Conservation (phyloP, 495 filamentous ascomycete genomes). For the Friedmanniomyces endolithicus region DNA sequence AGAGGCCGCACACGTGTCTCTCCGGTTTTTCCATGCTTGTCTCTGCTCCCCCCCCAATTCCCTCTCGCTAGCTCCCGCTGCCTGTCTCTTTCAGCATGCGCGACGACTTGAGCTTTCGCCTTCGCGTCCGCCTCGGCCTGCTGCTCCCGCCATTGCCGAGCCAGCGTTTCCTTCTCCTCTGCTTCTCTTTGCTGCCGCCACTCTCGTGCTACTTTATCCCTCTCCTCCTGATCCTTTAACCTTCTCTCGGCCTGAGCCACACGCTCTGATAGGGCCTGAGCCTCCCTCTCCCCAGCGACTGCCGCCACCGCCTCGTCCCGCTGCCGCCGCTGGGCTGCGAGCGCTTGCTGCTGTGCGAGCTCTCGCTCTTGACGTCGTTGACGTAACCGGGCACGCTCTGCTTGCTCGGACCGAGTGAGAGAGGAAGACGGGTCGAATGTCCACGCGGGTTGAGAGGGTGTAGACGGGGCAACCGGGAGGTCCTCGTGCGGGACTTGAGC, state of each 20-base stretch:
- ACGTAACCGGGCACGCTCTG: not conserved
- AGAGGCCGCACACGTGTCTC: too few relatives aligned
- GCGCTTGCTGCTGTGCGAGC: not conserved
- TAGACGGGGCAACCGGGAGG: not conserved
- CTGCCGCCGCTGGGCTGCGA: not conserved
- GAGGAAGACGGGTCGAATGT: not conserved
- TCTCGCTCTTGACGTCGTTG: slow-evolving; percentile 3
- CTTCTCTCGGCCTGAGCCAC: not conserved
- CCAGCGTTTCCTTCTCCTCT: not conserved
- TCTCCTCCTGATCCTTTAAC: not conserved
- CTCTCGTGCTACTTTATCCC: not conserved
- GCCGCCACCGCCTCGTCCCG: not conserved
- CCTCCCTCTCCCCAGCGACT: not conserved
- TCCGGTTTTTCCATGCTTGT: not conserved
- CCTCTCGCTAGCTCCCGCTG: too few relatives aligned
- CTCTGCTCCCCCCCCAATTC: not conserved
- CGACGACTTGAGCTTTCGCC: too few relatives aligned
- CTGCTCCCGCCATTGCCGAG: not conserved
- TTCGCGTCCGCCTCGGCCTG: too few relatives aligned
- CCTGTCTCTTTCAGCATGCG: too few relatives aligned
- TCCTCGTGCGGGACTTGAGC: not conserved
- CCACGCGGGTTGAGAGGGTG: not conserved
- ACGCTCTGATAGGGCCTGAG: not conserved
- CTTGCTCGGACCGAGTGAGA: not conserved
- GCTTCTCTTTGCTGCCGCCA: not conserved